Evolutionary conservation across 768 basidiomycete species (phyloP).

Genomic region (Amanita subjunquillea): DNA sequence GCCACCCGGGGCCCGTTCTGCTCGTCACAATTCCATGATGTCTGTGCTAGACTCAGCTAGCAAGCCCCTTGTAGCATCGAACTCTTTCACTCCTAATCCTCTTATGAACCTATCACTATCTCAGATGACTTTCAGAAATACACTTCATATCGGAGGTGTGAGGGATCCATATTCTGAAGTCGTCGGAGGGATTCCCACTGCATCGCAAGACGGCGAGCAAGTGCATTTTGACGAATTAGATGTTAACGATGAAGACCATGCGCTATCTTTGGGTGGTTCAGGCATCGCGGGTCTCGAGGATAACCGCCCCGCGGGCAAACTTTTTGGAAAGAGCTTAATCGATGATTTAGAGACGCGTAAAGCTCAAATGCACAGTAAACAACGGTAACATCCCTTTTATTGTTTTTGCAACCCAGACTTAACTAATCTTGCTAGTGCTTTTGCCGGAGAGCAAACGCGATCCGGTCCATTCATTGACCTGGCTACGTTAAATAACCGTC

Average conservation of each 20-base stretch:
- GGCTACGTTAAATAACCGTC: conserved; percentile 40
- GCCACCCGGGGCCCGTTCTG: conserved; percentile 60
- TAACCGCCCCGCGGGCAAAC: conserved; percentile 62
- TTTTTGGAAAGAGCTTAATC: conserved; percentile 84
- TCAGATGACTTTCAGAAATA: conserved; percentile 81
- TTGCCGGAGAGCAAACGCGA: conserved; percentile 54
- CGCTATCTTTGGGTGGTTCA: neutral
- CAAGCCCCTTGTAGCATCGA: conserved; percentile 37
- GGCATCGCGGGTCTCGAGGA: conserved; percentile 21
- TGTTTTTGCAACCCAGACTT: neutral
- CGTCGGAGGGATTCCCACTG: conserved; percentile 54
- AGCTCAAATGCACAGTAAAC: conserved; percentile 69
- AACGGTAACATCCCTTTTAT: conserved; percentile 44
- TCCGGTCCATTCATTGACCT: conserved; percentile 65
- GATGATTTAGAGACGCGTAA: conserved; percentile 84
- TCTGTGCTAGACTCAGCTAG: conserved; percentile 22
- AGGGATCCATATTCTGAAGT: conserved; percentile 55
- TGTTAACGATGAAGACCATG: conserved; percentile 24
- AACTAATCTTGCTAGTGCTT: conserved; percentile 46
- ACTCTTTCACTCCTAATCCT: conserved; percentile 75
- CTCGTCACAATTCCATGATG: conserved; percentile 32
- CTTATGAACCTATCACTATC: conserved; percentile 61
- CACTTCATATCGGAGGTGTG: conserved; percentile 60
- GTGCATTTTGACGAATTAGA: conserved; percentile 34
- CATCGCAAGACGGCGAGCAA: conserved; percentile 73